Base-by-base conservation (phyloP, 306 rosid species). In the Betula pendula region DNA sequence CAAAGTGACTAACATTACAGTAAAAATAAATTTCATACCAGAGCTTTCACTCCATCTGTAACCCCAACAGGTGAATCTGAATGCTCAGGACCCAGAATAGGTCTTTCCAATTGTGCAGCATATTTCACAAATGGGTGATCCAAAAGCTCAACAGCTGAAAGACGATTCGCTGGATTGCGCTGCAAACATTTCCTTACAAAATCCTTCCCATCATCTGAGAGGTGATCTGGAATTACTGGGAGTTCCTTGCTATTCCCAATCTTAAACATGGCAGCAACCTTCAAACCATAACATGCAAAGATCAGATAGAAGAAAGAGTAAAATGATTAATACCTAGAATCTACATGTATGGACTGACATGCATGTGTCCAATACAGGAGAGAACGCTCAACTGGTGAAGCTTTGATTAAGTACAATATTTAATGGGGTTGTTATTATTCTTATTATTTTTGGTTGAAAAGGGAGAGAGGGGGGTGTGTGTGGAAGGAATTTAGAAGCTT, bases 241-340 rank as follows among this genome's bases (percentile, higher is more conserved):
- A 90, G 90, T 70, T 91, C 97, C 80, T 80, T 88, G 85, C 92
- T 85, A 77, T 86, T 90, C 47, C 96, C 96, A 82, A 94, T 90
- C 88, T 94, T 94, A 81, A 94, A 94, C 93, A 94, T 87, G 53
- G 98, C 97, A 79, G 98, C 98, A 80, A 91, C 93, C 98, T 93
- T 74, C 65, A 50, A 77, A 59, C 67, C 70, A 85, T 70, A 78
- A 65, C 65, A 72, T 43, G 43, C 82, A 84, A 83, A 84, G 63
- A 84, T 72, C 33, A 73, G 53, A 38, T 72, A 78, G 66, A 66
- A 84, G 63, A 75, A 45, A 17, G 35, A 27, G 12, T 58, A 47
- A 13, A 33, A 63, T 38, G 33, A 24, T 10, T 11, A 56, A 24
- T 11, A 55, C 14, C 14, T 22, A 45, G 71, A 63, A 10, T 31